Base-by-base conservation (phyloP, 2,329 filamentous ascomycete genomes). In the Triangularia verruculosa region DNA sequence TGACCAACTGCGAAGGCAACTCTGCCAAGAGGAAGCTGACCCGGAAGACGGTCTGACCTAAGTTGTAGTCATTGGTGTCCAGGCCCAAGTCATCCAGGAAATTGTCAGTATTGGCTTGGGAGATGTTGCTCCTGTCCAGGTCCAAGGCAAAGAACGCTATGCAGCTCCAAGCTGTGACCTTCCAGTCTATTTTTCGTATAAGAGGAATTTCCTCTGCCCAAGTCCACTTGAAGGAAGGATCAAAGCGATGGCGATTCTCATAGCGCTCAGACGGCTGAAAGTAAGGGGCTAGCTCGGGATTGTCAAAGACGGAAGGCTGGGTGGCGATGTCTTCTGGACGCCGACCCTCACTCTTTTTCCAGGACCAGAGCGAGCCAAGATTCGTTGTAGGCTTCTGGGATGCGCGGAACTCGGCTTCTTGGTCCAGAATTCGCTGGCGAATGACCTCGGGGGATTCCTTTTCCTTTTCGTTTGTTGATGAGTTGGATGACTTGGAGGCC, bases 241-340 rank as follows among this genome's bases (percentile, higher is more conserved):
- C 74, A 28, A 76, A 76, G 2, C 74, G 71, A 53, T 74, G 73
- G 1, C 67, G 61, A 54, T 76, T 76, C 63, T 76, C 74, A 43
- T 75, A 75, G 30, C 72, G 69, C n/a, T 70, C 67, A 2, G 65
- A 66, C 1, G 71, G 72, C 39, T 71, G 65, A 57, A 70, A 73
- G 27, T 61, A 61, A 8, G 39, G 53, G 25, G 64, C 64, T 1
- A 63, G 25, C 15, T 59, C 57, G 12, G 56, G 61, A 25, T 63
- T 61, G 55, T 66, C 64, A 53, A 63, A 66, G 22, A 65, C 61
- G 7, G 56, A 63, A 12, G 55, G 65, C 34, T 59, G 59, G 3
- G 59, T 62, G 55, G 63, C 63, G 39, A 65, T 60, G 8, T 59
- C 57, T n/a, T 58, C 34, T 30, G 47, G 61, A 22, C 24, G 25